A percentile compares a stretch with the other conserved stretches of the same genome.
Evolutionary conservation across 1,139 yeast genomes (phyloP).

Genomic region (Kodamaea fungicola): DNA sequence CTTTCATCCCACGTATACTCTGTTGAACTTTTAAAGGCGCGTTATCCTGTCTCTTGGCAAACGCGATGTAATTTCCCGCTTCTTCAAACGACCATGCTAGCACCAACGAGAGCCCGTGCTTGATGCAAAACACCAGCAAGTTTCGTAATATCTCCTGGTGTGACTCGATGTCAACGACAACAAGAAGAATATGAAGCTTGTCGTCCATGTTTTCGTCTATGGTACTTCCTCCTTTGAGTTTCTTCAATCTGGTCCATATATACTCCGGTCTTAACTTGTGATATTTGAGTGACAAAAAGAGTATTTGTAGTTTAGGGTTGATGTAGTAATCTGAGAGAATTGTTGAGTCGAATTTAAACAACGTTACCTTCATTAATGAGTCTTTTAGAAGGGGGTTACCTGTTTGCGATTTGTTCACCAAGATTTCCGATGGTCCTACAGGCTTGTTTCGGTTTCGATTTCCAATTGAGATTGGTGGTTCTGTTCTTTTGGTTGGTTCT

Average conservation of each 20-base stretch:
- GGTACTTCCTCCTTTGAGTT: conserved; percentile 32
- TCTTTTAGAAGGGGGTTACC: conserved; percentile 42
- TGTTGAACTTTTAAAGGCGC: conserved; percentile 12
- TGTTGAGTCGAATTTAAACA: conserved; percentile 34
- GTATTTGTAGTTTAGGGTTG: conserved; percentile 59
- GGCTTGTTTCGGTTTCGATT: conserved; percentile 5
- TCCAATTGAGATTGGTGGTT: too few relatives aligned
- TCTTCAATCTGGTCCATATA: conserved; percentile 65
- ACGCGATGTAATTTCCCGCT: conserved; percentile 73
- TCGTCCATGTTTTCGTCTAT: conserved; percentile 23
- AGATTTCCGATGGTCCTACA: conserved; percentile 22
- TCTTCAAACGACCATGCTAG: conserved; percentile 83
- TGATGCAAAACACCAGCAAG: conserved; percentile 66
- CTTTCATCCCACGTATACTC: conserved; percentile 13
- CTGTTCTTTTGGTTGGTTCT: too few relatives aligned
- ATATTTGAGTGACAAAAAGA: conserved; percentile 75
- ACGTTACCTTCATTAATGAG: conserved; percentile 35
- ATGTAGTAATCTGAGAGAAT: conserved; percentile 63
- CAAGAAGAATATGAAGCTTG: conserved; percentile 60
- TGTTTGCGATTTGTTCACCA: conserved; percentile 35
- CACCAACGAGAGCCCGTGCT: conserved; percentile 66
- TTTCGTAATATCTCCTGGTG: conserved; percentile 68
- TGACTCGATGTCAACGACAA: conserved; percentile 76
- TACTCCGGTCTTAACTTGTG: conserved; percentile 89
- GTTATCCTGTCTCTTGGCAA: conserved; percentile 45